phyloP scores from a whole-genome alignment of 108 stramenopile species.

The Mediolabrus comicus region DNA sequence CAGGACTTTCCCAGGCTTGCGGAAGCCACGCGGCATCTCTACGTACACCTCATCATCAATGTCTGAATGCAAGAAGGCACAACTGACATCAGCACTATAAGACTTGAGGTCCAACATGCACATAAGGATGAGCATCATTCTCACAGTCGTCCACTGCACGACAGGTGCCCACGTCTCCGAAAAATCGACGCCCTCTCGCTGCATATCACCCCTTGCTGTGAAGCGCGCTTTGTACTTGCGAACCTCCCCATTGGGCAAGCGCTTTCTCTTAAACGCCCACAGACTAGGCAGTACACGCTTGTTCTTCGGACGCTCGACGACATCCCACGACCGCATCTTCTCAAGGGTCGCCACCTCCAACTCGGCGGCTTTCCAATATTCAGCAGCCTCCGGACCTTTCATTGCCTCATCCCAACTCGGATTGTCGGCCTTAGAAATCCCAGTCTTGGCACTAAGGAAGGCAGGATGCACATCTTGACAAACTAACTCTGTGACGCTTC shows the following conservation, averaged over 20 bases:
- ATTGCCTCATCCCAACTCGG: conserved; percentile 42
- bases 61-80: conserved; percentile 52
- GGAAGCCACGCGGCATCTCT: conserved; percentile 36
- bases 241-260: conserved; percentile 17
- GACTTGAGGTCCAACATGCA: not conserved
- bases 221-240: conserved; percentile 38
- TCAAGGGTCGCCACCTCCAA: conserved; percentile 24
- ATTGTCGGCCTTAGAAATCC: conserved; percentile 8
- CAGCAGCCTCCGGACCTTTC: conserved; percentile 27
- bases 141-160: not conserved
- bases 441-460: not conserved
- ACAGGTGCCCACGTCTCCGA: conserved; percentile 27
- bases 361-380: conserved; percentile 30
- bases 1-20: conserved; percentile 1
- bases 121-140: not conserved
- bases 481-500: not conserved
- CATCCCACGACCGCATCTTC: conserved; percentile 21
- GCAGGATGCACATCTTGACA: not conserved
- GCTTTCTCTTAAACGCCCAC: conserved; percentile 39
- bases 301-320: not conserved
- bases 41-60: conserved; percentile 37
- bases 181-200: conserved; percentile 30
- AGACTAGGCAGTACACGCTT: conserved; percentile 19
- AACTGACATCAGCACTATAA: conserved; percentile 19
- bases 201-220: conserved; percentile 42